phyloP scores from a whole-genome alignment of 495 filamentous ascomycete genomes.

The Tetracladium setigerum region DNA sequence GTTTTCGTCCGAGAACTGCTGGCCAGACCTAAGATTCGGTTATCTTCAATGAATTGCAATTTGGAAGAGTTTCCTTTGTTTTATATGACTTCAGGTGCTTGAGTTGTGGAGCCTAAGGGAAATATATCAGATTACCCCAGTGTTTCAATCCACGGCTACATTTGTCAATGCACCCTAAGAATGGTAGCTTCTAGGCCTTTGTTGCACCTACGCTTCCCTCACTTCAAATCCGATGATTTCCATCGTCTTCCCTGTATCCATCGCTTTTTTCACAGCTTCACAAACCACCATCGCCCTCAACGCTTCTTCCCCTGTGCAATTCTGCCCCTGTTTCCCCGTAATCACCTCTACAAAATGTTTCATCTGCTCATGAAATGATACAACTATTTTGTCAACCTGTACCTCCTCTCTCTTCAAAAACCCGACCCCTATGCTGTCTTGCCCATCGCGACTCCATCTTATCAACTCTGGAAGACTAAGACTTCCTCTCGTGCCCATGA shows the following conservation, averaged over 20 bases:
- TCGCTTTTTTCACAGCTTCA: slow-evolving; percentile 32
- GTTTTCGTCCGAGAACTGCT: too few relatives aligned
- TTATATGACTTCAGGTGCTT: too few relatives aligned
- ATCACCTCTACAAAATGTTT: slow-evolving; percentile 49
- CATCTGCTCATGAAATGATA: slow-evolving; percentile 49
- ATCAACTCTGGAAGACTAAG: slow-evolving; percentile 50
- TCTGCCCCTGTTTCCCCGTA: slow-evolving; percentile 25
- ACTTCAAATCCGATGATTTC: slow-evolving; percentile 15
- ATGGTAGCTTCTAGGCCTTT: too few relatives aligned
- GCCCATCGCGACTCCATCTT: slow-evolving; percentile 40
- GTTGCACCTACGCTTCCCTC: background rate
- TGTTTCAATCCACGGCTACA: too few relatives aligned
- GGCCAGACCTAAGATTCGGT: too few relatives aligned
- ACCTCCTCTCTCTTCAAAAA: slow-evolving; percentile 23
- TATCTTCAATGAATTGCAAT: too few relatives aligned
- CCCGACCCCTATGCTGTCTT: slow-evolving; percentile 27
- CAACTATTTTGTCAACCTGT: slow-evolving; percentile 27
- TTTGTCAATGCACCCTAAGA: too few relatives aligned
- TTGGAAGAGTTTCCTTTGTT: too few relatives aligned
- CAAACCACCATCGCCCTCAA: slow-evolving; percentile 37
- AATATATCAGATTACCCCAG: too few relatives aligned
- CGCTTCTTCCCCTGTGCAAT: slow-evolving; percentile 38
- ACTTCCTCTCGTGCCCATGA: slow-evolving; percentile 45
- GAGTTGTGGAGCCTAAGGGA: too few relatives aligned
- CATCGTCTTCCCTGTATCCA: slow-evolving; percentile 25